Evolutionary conservation across 768 basidiomycete species (phyloP).

Genomic region (Lactarius sp.): DNA sequence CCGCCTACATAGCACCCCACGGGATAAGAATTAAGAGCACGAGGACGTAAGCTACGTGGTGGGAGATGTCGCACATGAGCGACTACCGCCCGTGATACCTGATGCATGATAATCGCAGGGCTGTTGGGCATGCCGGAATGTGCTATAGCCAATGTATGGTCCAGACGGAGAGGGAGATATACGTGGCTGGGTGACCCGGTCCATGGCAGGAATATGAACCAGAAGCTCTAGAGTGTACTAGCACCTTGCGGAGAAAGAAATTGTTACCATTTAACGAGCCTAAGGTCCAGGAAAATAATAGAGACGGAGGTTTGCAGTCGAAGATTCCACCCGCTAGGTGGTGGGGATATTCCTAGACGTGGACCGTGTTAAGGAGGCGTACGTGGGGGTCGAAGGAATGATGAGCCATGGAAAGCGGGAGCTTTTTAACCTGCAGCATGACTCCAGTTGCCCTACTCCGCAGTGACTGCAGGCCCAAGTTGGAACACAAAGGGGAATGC

Average conservation of each 20-base stretch:
- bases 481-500: conserved; percentile 19
- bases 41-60: neutral
- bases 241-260: neutral
- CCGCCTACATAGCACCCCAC: no score
- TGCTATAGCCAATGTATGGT: neutral
- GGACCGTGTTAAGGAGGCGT: neutral
- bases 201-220: neutral
- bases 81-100: neutral
- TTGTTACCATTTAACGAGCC: neutral
- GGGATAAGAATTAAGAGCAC: no score
- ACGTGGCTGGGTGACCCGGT: neutral
- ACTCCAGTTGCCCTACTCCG: neutral
- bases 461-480: conserved; percentile 4
- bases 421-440: conserved; percentile 8
- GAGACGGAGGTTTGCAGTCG: neutral
- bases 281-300: neutral
- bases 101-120: no score
- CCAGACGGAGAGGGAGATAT: neutral
- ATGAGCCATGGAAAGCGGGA: neutral
- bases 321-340: neutral
- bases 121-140: neutral
- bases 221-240: neutral
- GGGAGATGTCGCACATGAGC: no score
- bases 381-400: neutral
- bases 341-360: neutral